phyloP scores from a whole-genome alignment of 345 rosid genomes.

The Hibiscus trionum region DNA sequence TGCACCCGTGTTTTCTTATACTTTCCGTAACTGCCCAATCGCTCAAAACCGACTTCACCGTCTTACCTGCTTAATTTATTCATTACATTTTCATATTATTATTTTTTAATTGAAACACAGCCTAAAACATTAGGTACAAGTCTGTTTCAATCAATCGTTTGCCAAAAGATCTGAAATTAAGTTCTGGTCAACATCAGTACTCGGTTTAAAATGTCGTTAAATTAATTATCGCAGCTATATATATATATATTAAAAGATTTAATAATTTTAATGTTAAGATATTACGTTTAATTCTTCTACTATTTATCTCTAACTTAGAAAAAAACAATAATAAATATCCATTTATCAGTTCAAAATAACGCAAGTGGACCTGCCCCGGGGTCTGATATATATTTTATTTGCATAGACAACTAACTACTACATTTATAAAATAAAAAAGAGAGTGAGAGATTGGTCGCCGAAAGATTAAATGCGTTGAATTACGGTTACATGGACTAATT shows the following conservation, averaged over 20 bases:
- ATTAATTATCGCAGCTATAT: neutral
- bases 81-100: neutral
- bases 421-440: neutral
- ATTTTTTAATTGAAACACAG: too few relatives aligned
- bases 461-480: conserved; percentile 6
- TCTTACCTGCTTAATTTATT: conserved; percentile 10
- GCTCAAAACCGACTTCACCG: conserved; percentile 29
- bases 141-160: neutral
- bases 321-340: neutral
- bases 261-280: neutral
- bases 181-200: neutral
- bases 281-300: too few relatives aligned
- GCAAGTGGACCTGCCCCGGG: neutral
- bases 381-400: too few relatives aligned
- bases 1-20: neutral
- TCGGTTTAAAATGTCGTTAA: neutral
- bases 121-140: neutral
- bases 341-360: neutral
- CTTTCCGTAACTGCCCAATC: conserved; percentile 13
- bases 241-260: neutral
- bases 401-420: too few relatives aligned
- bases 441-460: neutral
- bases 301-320: too few relatives aligned
- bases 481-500: neutral
- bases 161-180: neutral